phyloP scores from a whole-genome alignment of 2,329 filamentous ascomycete genomes.

The Pseudohalonectria lignicola region DNA sequence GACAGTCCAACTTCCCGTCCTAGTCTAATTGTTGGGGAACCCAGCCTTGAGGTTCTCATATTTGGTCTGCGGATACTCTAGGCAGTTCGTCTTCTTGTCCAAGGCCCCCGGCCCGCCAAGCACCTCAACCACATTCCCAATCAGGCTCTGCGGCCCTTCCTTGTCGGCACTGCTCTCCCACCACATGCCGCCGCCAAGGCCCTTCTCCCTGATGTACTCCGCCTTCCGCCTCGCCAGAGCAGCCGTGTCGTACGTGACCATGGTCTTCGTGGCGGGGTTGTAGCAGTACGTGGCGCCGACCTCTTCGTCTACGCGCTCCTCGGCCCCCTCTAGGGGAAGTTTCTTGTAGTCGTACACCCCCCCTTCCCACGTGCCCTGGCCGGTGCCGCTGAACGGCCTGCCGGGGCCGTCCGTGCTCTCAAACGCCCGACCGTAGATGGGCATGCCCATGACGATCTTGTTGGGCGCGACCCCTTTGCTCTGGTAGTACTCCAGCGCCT shows the following conservation, averaged over 20 bases:
- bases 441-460: constrained; percentile 87
- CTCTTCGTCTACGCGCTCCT: constrained; percentile 52
- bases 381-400: constrained; percentile 56
- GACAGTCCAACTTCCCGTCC: no score
- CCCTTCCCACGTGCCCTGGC: constrained; percentile 72
- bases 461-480: constrained; percentile 41
- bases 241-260: constrained; percentile 74
- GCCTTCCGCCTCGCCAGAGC: constrained; percentile 59
- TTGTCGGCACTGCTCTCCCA: constrained; percentile 84
- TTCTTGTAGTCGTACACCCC: constrained; percentile 86
- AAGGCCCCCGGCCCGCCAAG: constrained; percentile 43
- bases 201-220: constrained; percentile 52
- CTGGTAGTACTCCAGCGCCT: constrained; percentile 62
- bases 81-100: constrained; percentile 43
- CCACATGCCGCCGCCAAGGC: constrained; percentile 91
- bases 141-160: constrained; percentile 53
- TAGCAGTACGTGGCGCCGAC: constrained; percentile 71
- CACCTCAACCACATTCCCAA: constrained; percentile 48
- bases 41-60: constrained; percentile 59
- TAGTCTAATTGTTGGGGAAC: constrained; percentile 30
- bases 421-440: constrained; percentile 83
- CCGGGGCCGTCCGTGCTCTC: constrained; percentile 68
- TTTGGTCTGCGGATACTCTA: constrained; percentile 53
- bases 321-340: constrained; percentile 57
- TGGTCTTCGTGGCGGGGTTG: constrained; percentile 44